Evolutionary conservation across 2,329 filamentous ascomycete species (phyloP).

Genomic region (Venturiaceae sp.): DNA sequence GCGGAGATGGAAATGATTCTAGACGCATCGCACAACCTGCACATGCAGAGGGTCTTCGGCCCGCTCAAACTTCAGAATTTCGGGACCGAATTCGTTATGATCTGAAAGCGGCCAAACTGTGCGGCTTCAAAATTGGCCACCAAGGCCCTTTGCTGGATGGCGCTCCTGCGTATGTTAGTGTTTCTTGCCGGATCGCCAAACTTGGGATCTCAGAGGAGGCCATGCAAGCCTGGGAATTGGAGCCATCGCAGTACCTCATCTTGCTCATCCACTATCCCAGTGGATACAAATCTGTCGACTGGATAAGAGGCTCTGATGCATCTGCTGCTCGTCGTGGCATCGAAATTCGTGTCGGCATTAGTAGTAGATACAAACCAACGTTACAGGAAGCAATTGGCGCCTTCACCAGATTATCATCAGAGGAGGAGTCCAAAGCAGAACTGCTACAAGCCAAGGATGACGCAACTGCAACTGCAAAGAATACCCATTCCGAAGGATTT

Average conservation of each 20-base stretch:
- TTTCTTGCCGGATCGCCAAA: conserved; percentile 61
- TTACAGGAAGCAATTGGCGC: conserved; percentile 40
- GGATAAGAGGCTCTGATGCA: conserved; percentile 35
- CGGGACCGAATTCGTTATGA: conserved; percentile 41
- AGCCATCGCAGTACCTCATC: conserved; percentile 58
- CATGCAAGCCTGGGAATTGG: conserved; percentile 67
- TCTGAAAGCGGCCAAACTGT: conserved; percentile 48
- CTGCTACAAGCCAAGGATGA: conserved; percentile 5
- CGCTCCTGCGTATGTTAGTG: conserved; percentile 45
- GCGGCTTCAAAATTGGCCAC: conserved; percentile 62
- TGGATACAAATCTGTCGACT: conserved; percentile 52
- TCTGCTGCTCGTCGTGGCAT: conserved; percentile 26
- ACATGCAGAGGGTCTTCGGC: not conserved
- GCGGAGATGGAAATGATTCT: not conserved
- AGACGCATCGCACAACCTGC: not conserved
- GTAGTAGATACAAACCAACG: conserved; percentile 63
- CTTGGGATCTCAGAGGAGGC: conserved; percentile 66
- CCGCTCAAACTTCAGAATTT: not conserved
- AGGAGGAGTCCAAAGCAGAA: conserved; percentile 19
- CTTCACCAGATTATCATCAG: conserved; percentile 34
- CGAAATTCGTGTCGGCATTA: conserved; percentile 61
- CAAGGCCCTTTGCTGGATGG: conserved; percentile 37
- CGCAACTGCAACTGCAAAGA: not conserved
- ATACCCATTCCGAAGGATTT: conserved; percentile 25
- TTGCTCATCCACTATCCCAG: conserved; percentile 56